A percentile compares a stretch with the other conserved stretches of the same genome.
Conservation (phyloP, 257 asterid genomes). For the Echites panduratus region DNA sequence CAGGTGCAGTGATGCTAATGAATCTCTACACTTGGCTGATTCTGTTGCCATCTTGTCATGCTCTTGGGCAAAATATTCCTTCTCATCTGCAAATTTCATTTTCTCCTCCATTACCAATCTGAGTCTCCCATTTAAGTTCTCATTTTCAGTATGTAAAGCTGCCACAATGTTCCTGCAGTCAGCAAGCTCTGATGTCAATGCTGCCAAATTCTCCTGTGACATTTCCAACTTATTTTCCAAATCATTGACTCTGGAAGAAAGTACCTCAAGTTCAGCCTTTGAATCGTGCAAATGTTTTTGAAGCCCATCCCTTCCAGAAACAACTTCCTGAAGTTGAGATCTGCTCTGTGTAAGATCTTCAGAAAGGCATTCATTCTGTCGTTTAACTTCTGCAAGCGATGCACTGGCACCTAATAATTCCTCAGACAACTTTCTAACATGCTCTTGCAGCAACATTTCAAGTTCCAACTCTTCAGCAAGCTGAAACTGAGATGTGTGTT, state of each 20-base stretch:
- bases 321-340: constrained; percentile 45
- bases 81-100: constrained; percentile 47
- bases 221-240: constrained; percentile 57
- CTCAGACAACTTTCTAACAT: constrained; percentile 40
- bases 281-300: constrained; percentile 54
- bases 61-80: constrained; percentile 36
- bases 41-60: constrained; percentile 48
- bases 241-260: constrained; percentile 47
- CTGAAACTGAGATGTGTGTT: constrained; percentile 56
- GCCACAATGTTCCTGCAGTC: constrained; percentile 49
- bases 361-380: constrained; percentile 44
- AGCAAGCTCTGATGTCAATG: constrained; percentile 54
- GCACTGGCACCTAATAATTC: constrained; percentile 39
- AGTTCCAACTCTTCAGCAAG: constrained; percentile 45
- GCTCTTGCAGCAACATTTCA: constrained; percentile 22
- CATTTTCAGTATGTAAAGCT: constrained; percentile 56
- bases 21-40: constrained; percentile 44
- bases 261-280: constrained; percentile 47
- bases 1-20: constrained; percentile 43
- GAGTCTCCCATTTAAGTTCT: constrained; percentile 38
- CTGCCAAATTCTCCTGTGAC: constrained; percentile 54
- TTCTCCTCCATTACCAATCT: constrained; percentile 48
- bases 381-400: constrained; percentile 47
- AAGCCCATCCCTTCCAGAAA: constrained; percentile 47
- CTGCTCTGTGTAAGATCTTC: constrained; percentile 48